Base-by-base conservation (phyloP, 768 basidiomycete species). In the Phaffia australis region DNA sequence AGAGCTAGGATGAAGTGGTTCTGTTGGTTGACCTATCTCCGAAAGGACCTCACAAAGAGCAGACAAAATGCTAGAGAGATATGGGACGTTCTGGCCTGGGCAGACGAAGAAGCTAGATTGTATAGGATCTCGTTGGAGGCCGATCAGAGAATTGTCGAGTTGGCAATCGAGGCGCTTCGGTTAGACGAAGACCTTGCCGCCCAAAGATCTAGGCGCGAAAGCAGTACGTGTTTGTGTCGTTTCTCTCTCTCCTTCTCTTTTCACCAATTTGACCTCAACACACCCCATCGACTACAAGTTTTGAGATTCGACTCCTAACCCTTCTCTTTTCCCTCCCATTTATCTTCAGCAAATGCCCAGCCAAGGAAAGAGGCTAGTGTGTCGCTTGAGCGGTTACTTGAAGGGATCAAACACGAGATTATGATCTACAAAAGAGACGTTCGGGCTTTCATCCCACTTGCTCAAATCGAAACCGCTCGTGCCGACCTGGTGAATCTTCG, bases 61-160 rank as follows among this genome's bases (percentile, higher is more conserved):
- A 27, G 19, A 15, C 32, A 25, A 57, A 42, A 42, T 11, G 35
- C 35, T 11, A 42, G 66, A 56, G 51, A 61, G 54, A 35, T 42
- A 30, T 67, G 56, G 48, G 60, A 67, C 48, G 29, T 55, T 8
- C 46, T 62, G 29, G 23, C 48, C 3, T 67, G 66, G 66, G 66
- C 60, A 23, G 66, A 67, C 55, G 54, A 62, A 8, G 66, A 67
- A 55, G 25, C 58, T 30, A 60, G 60, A 14, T 5, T 35, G 35
- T 32, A 56, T 29, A 48, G 60, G 29, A 35, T 56, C 21, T n/a
- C 60, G 1, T n/a, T 30, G 42, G 60, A 67, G 55, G 32, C 57
- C 55, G 66, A 67, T 30, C 4, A 3, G 15, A 6, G 27, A 48
- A 54, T 67, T 54, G 9, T 56, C 7, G 19, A 48, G 54, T 56